Conservation (phyloP, 2,329 filamentous ascomycete species). For the Raffaelea albimanens region DNA sequence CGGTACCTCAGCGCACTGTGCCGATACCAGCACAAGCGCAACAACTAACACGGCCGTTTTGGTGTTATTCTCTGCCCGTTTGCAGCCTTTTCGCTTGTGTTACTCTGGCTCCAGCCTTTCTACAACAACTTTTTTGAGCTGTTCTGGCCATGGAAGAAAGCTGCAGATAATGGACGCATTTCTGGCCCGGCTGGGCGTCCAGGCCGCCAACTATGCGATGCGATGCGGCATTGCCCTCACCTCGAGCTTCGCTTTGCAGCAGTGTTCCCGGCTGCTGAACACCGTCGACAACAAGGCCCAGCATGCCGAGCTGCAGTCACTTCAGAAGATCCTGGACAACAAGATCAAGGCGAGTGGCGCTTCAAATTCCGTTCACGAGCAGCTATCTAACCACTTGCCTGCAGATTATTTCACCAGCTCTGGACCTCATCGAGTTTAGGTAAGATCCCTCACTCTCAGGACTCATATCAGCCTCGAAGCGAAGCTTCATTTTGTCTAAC, state of each 20-base stretch:
- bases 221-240: constrained; percentile 79
- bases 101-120: too few relatives aligned
- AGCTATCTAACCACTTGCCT: constrained; percentile 1
- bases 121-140: too few relatives aligned
- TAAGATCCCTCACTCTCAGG: not conserved
- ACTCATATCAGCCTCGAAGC: too few relatives aligned
- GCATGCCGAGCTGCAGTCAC: constrained; percentile 54
- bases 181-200: constrained; percentile 43
- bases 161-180: constrained; percentile 57
- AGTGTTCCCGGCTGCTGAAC: constrained; percentile 70
- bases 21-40: not conserved
- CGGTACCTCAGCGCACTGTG: not conserved
- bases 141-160: too few relatives aligned
- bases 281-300: constrained; percentile 63
- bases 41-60: not conserved
- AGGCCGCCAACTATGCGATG: constrained; percentile 89
- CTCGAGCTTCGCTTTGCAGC: constrained; percentile 72
- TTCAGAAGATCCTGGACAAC: constrained; percentile 68
- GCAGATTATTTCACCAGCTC: constrained; percentile 78
- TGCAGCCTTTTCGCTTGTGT: too few relatives aligned
- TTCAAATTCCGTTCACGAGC: not conserved
- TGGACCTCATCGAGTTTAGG: constrained; percentile 89
- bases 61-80: not conserved
- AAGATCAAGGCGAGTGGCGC: constrained; percentile 64
- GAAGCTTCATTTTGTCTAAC: not conserved